Evolutionary conservation across 495 filamentous ascomycete species (phyloP).

Genomic region (Corynascus novoguineensis): DNA sequence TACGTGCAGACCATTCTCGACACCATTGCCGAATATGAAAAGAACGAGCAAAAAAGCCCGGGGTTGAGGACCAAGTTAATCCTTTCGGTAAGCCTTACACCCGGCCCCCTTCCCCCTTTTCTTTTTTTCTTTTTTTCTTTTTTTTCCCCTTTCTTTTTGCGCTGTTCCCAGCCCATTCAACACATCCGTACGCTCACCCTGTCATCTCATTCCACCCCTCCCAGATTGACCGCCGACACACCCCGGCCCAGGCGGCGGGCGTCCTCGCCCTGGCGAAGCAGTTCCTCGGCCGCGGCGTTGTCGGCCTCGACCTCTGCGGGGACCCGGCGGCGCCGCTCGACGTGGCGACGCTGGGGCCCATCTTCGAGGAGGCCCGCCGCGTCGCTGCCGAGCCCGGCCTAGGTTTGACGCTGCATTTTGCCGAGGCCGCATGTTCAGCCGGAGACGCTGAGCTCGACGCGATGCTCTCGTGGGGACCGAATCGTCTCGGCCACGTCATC

Average conservation of each 20-base stretch:
- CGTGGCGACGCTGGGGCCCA: conserved; percentile 44
- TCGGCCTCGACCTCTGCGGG: conserved; percentile 77
- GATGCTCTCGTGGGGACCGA: conserved; percentile 60
- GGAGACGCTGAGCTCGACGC: conserved; percentile 53
- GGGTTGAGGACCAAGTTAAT: conserved; percentile 58
- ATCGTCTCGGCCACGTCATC: conserved; percentile 75
- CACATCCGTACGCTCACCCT: too few species aligned
- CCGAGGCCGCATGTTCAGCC: conserved; percentile 53
- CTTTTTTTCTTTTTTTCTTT: not conserved
- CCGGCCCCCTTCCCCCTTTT: too few species aligned
- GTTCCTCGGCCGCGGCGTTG: conserved; percentile 53
- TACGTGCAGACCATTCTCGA: conserved; percentile 63
- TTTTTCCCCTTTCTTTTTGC: not conserved
- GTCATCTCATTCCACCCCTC: too few species aligned
- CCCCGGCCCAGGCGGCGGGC: conserved; percentile 49
- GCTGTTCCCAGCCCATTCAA: not conserved
- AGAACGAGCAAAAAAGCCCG: conserved; percentile 3
- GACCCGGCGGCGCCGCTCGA: conserved; percentile 55
- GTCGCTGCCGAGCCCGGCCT: conserved; percentile 47
- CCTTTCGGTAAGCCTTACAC: conserved; percentile 53
- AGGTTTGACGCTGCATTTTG: conserved; percentile 72
- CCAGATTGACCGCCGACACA: conserved; percentile 63
- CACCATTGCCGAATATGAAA: conserved; percentile 49
- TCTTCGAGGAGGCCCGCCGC: conserved; percentile 51
- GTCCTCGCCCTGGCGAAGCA: conserved; percentile 58